These are phyloP conservation scores for Tricholoma matsutake DNA, from an alignment of 768 basidiomycete species.

Conservation along the genomic window DNA sequence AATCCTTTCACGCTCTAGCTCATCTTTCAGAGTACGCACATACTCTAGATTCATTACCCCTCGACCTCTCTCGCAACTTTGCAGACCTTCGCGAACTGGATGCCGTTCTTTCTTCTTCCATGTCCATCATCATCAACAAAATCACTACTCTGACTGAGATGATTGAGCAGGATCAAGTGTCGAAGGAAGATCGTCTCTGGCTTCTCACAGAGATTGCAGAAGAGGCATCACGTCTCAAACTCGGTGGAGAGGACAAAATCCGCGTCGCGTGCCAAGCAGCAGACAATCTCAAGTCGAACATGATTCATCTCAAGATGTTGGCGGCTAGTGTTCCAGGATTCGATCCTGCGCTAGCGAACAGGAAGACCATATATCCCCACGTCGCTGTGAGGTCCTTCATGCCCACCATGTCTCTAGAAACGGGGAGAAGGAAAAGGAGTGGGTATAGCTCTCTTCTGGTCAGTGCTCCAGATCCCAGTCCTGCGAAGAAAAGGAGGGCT, in stretches of 20 bases:
- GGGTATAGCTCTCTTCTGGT: constrained; percentile 54
- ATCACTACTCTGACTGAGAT: constrained; percentile 71
- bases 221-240: constrained; percentile 85
- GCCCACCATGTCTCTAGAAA: constrained; percentile 58
- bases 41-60: constrained; percentile 88
- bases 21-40: constrained; percentile 85
- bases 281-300: constrained; percentile 75
- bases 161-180: constrained; percentile 60
- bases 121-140: constrained; percentile 76
- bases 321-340: constrained; percentile 63
- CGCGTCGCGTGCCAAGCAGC: constrained; percentile 89
- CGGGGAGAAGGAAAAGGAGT: constrained; percentile 59
- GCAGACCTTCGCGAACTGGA: constrained; percentile 98
- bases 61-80: constrained; percentile 91
- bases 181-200: constrained; percentile 75
- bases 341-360: constrained; percentile 51
- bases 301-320: constrained; percentile 57
- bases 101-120: constrained; percentile 90
- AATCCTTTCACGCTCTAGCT: constrained; percentile 58
- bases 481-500: constrained; percentile 60
- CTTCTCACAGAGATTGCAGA: constrained; percentile 92
- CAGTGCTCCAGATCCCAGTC: constrained; percentile 55
- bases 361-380: constrained; percentile 74
- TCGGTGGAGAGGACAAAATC: constrained; percentile 98
- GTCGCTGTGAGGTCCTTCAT: constrained; percentile 66